Base-by-base conservation (phyloP, 2,329 filamentous ascomycete species). In the Cladobotryum protrusum region DNA sequence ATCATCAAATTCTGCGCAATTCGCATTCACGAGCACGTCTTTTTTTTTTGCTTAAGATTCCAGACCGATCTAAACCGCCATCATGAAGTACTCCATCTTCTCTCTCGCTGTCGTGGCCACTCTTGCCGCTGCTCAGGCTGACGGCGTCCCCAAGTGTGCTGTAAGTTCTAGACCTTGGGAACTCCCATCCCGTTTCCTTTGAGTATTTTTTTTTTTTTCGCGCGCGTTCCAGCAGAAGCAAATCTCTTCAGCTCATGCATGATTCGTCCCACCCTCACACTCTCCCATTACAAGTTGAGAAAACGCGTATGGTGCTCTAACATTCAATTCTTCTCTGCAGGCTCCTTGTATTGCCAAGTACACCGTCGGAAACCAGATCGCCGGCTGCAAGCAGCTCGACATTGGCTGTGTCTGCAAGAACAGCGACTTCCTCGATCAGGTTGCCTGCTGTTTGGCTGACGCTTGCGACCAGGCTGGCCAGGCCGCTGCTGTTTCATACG, bases 381-480 rank as follows among this genome's bases (percentile, higher is more conserved):
- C 62, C 45, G 69, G 65, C 55, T 74, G 71, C 61, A 58, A 57
- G 24, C 52, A 59, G 41, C 55, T 69, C 57, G 68, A 72, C 61
- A 60, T 71, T 52, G 59, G 55, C 47, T 74, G 71, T 60, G 63
- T 73, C 58, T 74, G 71, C 65, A 60, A 57, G 58, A 71, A 72
- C 63, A 43, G 56, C 43, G 48, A 62, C 40, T 73, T 73, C 64
- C 62, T 74, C 49, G 54, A 58, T 54, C 57, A 56, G 54, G 71
- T 73, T 43, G 67, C 71, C 46, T 74, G 71, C 65, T 73, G 71
- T 56, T 61, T 74, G 45, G 58, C 59, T 39, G 57, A 59, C 33
- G 55, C 54, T 41, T 74, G 71, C 61, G 57, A 62, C 54, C 39
- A 54, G 9, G 45, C 56, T 4, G 67, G 67, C 35, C 65, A 68